phyloP scores from a whole-genome alignment of 495 filamentous ascomycete species.

The Cairneyella variabilis region DNA sequence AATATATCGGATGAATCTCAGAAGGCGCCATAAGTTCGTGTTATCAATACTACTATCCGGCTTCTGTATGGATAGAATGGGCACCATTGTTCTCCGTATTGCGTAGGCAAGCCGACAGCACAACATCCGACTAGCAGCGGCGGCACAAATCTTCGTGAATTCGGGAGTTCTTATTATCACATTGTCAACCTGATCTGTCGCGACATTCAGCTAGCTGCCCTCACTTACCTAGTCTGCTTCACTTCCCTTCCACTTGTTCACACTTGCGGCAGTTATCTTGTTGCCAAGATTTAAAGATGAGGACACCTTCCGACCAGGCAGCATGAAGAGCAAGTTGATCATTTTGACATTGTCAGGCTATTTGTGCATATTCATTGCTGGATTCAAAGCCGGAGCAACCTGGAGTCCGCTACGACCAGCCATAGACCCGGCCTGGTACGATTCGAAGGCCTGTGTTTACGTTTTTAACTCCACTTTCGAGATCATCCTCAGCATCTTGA shows the following conservation, averaged over 20 bases:
- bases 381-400: constrained; percentile 54
- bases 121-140: constrained; percentile 56
- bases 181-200: constrained; percentile 67
- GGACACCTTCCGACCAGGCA: constrained; percentile 65
- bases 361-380: constrained; percentile 65
- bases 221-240: constrained; percentile 70
- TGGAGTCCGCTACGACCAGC: constrained; percentile 48
- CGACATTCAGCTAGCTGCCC: constrained; percentile 57
- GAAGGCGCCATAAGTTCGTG: constrained; percentile 63
- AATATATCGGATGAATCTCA: constrained; percentile 55
- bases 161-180: constrained; percentile 74
- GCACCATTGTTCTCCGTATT: constrained; percentile 60
- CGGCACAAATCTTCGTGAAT: constrained; percentile 66
- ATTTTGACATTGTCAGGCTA: constrained; percentile 31
- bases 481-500: constrained; percentile 60
- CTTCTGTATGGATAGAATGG: constrained; percentile 69
- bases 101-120: constrained; percentile 44
- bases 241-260: constrained; percentile 37
- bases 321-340: constrained; percentile 55
- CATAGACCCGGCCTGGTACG: constrained; percentile 58
- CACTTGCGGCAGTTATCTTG: constrained; percentile 27
- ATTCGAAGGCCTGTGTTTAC: constrained; percentile 68
- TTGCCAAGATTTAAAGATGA: constrained; percentile 38
- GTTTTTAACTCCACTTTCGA: constrained; percentile 72
- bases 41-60: constrained; percentile 67